Conservation (phyloP, 371 early-diverging fungal species). For the Mortierella sp. region DNA sequence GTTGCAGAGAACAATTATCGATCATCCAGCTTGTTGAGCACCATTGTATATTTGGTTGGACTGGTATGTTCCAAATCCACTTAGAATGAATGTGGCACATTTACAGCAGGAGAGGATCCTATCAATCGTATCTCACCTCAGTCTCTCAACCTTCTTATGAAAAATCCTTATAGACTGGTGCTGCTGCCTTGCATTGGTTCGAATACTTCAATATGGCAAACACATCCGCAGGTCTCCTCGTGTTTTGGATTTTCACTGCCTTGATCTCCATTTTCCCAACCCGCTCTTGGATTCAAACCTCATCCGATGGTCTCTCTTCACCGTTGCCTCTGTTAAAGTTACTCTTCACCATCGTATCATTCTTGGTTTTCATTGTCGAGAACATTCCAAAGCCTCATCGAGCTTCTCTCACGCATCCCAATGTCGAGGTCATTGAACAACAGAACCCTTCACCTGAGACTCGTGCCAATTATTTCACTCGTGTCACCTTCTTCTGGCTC, state of each 20-base stretch:
- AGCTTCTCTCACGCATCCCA: constrained; percentile 30
- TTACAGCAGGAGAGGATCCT: background rate
- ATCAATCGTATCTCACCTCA: constrained; percentile 8
- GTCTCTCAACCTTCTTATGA: background rate
- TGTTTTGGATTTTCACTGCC: constrained; percentile 78
- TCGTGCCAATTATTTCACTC: constrained; percentile 86
- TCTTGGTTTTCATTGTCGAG: constrained; percentile 74
- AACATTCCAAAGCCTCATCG: constrained; percentile 73
- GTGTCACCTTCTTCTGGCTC: constrained; percentile 94
- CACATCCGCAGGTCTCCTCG: constrained; percentile 73
- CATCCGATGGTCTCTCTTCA: constrained; percentile 52
- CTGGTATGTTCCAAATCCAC: constrained; percentile 15
- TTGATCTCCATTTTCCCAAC: constrained; percentile 70
- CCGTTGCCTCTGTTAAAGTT: constrained; percentile 53
- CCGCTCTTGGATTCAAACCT: constrained; percentile 53
- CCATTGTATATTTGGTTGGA: constrained; percentile 21
- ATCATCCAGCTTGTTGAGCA: constrained; percentile 43
- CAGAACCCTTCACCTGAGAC: constrained; percentile 74
- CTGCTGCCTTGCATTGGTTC: constrained; percentile 69
- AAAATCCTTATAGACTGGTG: constrained; percentile 56
- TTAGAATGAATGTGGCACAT: too few relatives aligned
- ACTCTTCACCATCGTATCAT: constrained; percentile 58
- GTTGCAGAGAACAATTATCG: constrained; percentile 10
- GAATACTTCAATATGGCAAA: constrained; percentile 77
- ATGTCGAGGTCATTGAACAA: constrained; percentile 61